Evolutionary conservation across 2,329 filamentous ascomycete genomes (phyloP).

Genomic region (Zymoseptoria pseudotritici): DNA sequence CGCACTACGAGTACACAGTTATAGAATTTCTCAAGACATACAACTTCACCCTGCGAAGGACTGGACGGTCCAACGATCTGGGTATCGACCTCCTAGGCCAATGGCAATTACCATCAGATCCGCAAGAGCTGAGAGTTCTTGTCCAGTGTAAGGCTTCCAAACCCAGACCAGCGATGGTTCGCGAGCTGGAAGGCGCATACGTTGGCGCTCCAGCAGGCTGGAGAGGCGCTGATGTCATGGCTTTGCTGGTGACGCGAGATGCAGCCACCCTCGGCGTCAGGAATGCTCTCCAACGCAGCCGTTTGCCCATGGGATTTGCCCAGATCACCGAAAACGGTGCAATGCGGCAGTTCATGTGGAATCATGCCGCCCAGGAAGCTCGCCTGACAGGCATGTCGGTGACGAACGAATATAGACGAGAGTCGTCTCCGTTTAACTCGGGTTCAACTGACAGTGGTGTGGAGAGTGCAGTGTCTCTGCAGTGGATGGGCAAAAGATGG

Average conservation of each 20-base stretch:
- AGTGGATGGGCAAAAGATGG: slow-evolving; percentile 25
- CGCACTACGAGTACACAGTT: slow-evolving; percentile 68
- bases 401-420: slow-evolving; percentile 14
- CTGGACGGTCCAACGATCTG: slow-evolving; percentile 59
- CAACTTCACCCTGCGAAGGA: slow-evolving; percentile 57
- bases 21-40: slow-evolving; percentile 49
- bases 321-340: slow-evolving; percentile 52
- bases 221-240: slow-evolving; percentile 59
- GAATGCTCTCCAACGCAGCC: slow-evolving; percentile 60
- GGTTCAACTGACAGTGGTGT: neutral
- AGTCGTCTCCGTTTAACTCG: neutral
- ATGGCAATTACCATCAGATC: slow-evolving; percentile 51
- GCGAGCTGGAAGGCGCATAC: slow-evolving; percentile 77
- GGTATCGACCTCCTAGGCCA: slow-evolving; percentile 69
- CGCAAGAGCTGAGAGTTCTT: slow-evolving; percentile 35
- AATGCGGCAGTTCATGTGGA: slow-evolving; percentile 67
- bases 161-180: slow-evolving; percentile 51
- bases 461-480: slow-evolving; percentile 18
- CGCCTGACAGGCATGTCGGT: slow-evolving; percentile 51
- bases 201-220: slow-evolving; percentile 65
- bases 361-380: slow-evolving; percentile 52
- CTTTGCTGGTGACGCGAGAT: slow-evolving; percentile 60
- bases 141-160: slow-evolving; percentile 62
- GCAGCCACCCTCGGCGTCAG: slow-evolving; percentile 72
- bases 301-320: slow-evolving; percentile 65